Base-by-base conservation (phyloP, 352 stramenopile species). In the Thraustotheca clavata region DNA sequence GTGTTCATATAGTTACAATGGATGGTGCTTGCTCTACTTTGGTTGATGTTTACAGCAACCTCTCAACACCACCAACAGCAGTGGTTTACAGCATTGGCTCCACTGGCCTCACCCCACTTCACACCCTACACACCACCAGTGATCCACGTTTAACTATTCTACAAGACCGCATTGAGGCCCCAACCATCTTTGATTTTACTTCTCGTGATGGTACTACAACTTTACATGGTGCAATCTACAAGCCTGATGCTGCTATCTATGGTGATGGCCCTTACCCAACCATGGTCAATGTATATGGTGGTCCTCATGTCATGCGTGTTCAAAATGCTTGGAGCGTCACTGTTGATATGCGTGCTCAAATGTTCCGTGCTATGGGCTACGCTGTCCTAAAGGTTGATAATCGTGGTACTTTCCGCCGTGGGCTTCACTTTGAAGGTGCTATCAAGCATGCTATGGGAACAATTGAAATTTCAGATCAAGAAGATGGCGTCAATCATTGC, bases 311-410 rank as follows among this genome's bases (percentile, higher is more conserved):
- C 24, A 95, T 98, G 79, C 85, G 91, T 31, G 94, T 98, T 4
- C 80, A 88, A 27, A 77, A 91, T 62, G 92, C 88, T 67, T 98
- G 93, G 93, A 75, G 80, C 16, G 74, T 90, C 62, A 97, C 89
- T 26, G 88, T 89, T 12, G 94, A 98, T 72, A 96, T 98, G 89
- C 78, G 94, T 63, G 89, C 88, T 3, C 94, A 98, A 74, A 73
- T 85, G 12, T 87, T 98, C 59, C 80, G 91, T 29, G 86, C 92
- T 57, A 77, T 97, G 69, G 95, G 95, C n/a, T 98, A 97, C 73
- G 89, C 82, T 8, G 94, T 98, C 49, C 80, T 98, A 46, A 98
- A 98, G 74, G 92, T 96, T 24, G 95, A 98, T 76, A 98, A 98
- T 72, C 88, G 95, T 47, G 95, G 95, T 32, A 96, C 84, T 36